Base-by-base conservation (phyloP, 2,329 filamentous ascomycete species). In the Fusarium tjaetaba region DNA sequence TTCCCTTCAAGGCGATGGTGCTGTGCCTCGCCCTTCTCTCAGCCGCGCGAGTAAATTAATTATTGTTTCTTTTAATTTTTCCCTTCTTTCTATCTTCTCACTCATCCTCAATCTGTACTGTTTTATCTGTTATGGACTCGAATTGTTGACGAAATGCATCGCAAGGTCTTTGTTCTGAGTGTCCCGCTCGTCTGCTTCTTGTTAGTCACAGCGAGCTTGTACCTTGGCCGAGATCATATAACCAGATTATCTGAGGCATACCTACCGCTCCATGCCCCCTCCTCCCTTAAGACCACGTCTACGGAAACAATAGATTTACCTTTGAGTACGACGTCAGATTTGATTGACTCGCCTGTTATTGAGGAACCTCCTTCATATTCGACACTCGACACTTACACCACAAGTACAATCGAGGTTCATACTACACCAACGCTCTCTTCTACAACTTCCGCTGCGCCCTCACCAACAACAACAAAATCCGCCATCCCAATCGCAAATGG, bases 141-240 rank as follows among this genome's bases (percentile, higher is more conserved):
- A 13, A 36, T 32, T 32, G 24, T n/a, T 72, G 48, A 63, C 32
- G 69, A 70, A 59, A 77, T 77, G 74, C 70, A 74, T 74, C 75
- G 61, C 58, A 72, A 42, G 56, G 38, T 70, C 43, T 53, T 77
- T 26, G 56, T 77, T 41, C 43, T 77, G 41, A 57, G 72, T 20
- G 49, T 77, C 11, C 69, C 75, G 16, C 55, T 67, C 30, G 36
- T 73, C 22, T 76, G 68, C 55, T 74, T 77, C 61, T 53, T 76
- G 26, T 51, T 77, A 34, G 45, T 69, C 45, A 36, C 60, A 18
- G 72, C 64, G 20, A 65, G 71, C 34, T 48, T 77, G 28, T 77
- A 77, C 56, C 60, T 77, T 20, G 75, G 75, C 30, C 73, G 66
- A 22, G 75, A 76, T 48, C 75, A 74, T n/a, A 62, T 77, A 43